phyloP scores from a whole-genome alignment of 2,329 filamentous ascomycete species.

The Raffaelea arxii region DNA sequence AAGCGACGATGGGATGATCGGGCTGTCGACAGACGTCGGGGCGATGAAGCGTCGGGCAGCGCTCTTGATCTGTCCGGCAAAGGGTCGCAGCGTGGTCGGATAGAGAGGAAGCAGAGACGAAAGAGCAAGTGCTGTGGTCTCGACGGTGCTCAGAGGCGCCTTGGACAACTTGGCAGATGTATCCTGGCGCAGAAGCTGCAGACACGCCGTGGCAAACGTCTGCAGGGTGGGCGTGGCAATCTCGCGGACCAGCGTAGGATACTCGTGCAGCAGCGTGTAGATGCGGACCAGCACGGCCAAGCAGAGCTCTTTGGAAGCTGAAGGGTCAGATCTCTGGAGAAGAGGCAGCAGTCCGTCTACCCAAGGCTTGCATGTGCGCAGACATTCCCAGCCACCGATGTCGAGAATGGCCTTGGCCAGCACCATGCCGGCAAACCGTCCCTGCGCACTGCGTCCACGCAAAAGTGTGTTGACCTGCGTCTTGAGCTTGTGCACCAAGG shows the following conservation, averaged over 20 bases:
- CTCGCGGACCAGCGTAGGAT: conserved; percentile 75
- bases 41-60: conserved; percentile 52
- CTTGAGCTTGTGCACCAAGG: conserved; percentile 74
- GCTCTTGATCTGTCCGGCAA: conserved; percentile 55
- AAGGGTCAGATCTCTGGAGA: conserved; percentile 70
- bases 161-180: conserved; percentile 27
- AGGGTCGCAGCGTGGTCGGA: conserved; percentile 73
- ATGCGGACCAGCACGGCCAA: conserved; percentile 73
- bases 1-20: conserved; percentile 41
- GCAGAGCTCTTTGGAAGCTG: conserved; percentile 64
- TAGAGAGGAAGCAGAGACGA: conserved; percentile 66
- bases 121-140: conserved; percentile 63
- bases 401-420: conserved; percentile 76
- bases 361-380: conserved; percentile 67
- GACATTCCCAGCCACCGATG: conserved; percentile 72
- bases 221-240: conserved; percentile 78
- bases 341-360: conserved; percentile 66
- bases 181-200: conserved; percentile 51
- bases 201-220: conserved; percentile 60
- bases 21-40: conserved; percentile 46
- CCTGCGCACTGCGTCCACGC: conserved; percentile 64
- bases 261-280: conserved; percentile 71
- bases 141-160: conserved; percentile 42
- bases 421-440: conserved; percentile 67
- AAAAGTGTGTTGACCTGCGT: conserved; percentile 69